Evolutionary conservation across 192 early-diverging fungal genomes (phyloP).

Genomic region (Gaertneriomyces semiglobifer): DNA sequence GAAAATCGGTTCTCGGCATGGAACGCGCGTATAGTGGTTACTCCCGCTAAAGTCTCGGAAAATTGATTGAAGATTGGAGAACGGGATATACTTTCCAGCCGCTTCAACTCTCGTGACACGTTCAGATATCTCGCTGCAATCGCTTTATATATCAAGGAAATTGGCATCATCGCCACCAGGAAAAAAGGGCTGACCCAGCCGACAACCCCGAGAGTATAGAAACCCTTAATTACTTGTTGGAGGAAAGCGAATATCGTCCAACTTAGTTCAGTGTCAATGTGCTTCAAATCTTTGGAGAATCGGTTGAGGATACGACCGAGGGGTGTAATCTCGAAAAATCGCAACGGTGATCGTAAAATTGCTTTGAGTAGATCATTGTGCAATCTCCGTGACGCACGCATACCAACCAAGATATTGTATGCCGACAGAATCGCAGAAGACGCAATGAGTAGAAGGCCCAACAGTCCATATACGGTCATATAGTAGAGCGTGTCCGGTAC

Average conservation of each 20-base stretch:
- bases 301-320: constrained; percentile 72
- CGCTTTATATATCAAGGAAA: constrained; percentile 47
- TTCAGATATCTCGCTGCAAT: constrained; percentile 73
- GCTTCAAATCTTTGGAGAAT: constrained; percentile 81
- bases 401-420: constrained; percentile 8
- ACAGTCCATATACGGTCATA: constrained; percentile 23
- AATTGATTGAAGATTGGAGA: constrained; percentile 78
- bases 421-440: not conserved
- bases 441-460: constrained; percentile 22
- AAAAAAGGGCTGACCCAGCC: constrained; percentile 9
- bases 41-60: constrained; percentile 64
- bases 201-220: not conserved
- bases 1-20: constrained; percentile 29
- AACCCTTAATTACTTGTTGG: not conserved
- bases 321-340: constrained; percentile 68
- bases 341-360: constrained; percentile 37
- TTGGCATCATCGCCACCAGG: constrained; percentile 10
- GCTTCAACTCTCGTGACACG: constrained; percentile 82
- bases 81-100: constrained; percentile 72
- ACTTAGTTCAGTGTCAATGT: constrained; percentile 44
- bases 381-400: constrained; percentile 28
- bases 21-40: constrained; percentile 50
- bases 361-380: constrained; percentile 28
- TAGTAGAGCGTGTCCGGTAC: constrained; percentile 14
- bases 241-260: constrained; percentile 16